Evolutionary conservation across 345 rosid species (phyloP).

Genomic region (Ailanthus altissimus): DNA sequence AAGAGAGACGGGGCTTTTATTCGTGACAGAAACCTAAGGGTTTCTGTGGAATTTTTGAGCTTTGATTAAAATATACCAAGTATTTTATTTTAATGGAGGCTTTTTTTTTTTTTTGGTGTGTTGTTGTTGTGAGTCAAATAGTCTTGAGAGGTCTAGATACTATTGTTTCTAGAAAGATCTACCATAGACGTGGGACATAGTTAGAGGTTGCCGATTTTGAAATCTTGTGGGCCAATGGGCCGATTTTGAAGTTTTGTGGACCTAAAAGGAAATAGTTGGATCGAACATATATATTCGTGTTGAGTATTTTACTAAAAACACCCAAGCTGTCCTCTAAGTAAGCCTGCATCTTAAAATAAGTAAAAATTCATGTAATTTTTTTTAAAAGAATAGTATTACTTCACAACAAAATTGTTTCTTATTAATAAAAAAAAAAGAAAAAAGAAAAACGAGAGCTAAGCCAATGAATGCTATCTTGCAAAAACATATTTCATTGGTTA

Average conservation of each 20-base stretch:
- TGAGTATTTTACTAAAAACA: too few species aligned
- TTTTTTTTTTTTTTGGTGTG: not conserved
- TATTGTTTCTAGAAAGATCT: conserved; percentile 31
- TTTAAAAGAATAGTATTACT: too few species aligned
- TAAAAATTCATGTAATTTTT: too few species aligned
- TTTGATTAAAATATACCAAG: not conserved
- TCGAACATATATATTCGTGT: not conserved
- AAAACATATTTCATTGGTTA: too few species aligned
- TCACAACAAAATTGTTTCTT: too few species aligned
- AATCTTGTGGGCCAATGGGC: not conserved
- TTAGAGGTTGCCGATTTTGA: not conserved
- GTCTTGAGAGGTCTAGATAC: conserved; percentile 25
- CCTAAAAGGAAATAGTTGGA: too few species aligned
- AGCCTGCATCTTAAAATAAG: too few species aligned
- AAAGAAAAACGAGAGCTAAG: too few species aligned
- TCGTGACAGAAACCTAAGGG: conserved; percentile 23
- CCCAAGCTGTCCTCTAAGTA: too few species aligned
- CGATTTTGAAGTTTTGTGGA: not conserved
- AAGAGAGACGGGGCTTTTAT: conserved; percentile 3
- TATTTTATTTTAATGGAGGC: not conserved
- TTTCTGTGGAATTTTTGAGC: conserved; percentile 35
- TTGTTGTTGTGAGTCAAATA: not conserved
- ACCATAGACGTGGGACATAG: not conserved
- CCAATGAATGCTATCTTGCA: too few species aligned
- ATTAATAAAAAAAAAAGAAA: too few species aligned